Percentiles rank a stretch among this genome's conserved stretches.
Conservation (phyloP, 306 rosid species). For the Ziziphus jujuba region DNA sequence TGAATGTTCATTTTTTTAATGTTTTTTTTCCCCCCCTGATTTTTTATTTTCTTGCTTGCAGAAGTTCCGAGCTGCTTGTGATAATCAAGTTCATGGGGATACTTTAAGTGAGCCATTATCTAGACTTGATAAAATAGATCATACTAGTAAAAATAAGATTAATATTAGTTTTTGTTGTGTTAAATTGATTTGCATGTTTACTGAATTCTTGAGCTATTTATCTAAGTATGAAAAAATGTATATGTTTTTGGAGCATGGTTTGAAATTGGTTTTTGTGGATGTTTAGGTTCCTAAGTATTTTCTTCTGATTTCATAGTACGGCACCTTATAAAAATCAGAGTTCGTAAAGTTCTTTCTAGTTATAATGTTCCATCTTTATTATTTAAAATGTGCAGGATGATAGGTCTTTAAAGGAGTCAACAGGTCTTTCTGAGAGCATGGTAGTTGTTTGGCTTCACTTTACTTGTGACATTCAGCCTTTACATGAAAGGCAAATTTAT, state of each 20-base stretch:
- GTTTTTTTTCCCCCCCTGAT: too few species aligned
- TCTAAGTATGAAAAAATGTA: neutral
- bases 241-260: neutral
- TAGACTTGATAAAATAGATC: too few species aligned
- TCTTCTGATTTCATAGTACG: neutral
- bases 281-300: neutral
- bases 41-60: too few species aligned
- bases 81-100: too few species aligned
- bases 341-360: neutral
- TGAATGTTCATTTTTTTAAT: too few species aligned
- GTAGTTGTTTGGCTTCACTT: constrained; percentile 93
- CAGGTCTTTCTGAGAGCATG: constrained; percentile 88
- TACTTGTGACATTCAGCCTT: constrained; percentile 79
- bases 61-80: too few species aligned
- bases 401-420: constrained; percentile 82
- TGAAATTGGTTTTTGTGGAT: neutral
- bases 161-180: too few species aligned
- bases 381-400: constrained; percentile 74
- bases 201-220: neutral
- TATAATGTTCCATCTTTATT: constrained; percentile 21
- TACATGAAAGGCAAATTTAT: too few species aligned
- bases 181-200: too few species aligned
- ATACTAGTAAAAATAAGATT: too few species aligned
- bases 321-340: neutral
- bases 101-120: too few species aligned